A percentile compares a stretch with the other conserved stretches of the same genome.
Evolutionary conservation across 2,329 filamentous ascomycete genomes (phyloP).

Genomic region (Aspergillus spinulosporus): DNA sequence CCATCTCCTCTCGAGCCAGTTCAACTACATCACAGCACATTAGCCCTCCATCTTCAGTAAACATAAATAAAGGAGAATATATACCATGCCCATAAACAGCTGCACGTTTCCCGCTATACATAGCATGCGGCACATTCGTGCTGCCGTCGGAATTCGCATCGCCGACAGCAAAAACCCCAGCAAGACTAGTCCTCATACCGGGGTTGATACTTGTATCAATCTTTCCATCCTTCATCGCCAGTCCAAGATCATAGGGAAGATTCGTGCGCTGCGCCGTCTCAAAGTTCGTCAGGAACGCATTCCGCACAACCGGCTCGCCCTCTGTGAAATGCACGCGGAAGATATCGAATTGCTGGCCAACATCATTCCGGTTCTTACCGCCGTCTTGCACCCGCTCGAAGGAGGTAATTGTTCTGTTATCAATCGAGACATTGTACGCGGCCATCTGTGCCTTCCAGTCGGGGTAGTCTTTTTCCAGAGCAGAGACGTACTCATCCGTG

Average conservation of each 20-base stretch:
- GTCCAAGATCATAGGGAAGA: conserved; percentile 51
- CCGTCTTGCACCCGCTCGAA: conserved; percentile 51
- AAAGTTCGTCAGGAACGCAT: conserved; percentile 56
- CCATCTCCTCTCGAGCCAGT: conserved; percentile 34
- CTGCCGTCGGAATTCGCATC: conserved; percentile 61
- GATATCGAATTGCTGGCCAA: conserved; percentile 51
- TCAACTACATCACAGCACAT: conserved; percentile 27
- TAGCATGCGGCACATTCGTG: conserved; percentile 63
- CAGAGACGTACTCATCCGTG: conserved; percentile 34
- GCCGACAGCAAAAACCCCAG: conserved; percentile 59
- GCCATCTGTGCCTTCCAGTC: conserved; percentile 54
- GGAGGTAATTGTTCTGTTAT: conserved; percentile 56
- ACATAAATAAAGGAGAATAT: conserved; percentile 10
- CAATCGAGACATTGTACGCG: conserved; percentile 54
- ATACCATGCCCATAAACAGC: conserved; percentile 60
- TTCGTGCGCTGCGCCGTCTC: conserved; percentile 50
- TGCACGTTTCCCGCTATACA: conserved; percentile 60
- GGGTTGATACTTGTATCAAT: conserved; percentile 46
- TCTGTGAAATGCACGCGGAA: conserved; percentile 57
- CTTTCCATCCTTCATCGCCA: conserved; percentile 47
- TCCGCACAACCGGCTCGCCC: conserved; percentile 49
- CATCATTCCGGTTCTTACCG: conserved; percentile 28
- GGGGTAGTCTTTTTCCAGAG: conserved; percentile 44
- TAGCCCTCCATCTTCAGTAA: not conserved
- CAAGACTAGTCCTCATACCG: conserved; percentile 54